Percentiles rank a stretch among this genome's conserved stretches.
These are phyloP conservation scores for Teratosphaeria nubilosa DNA, from an alignment of 2,329 filamentous ascomycete genomes.

Conservation along the genomic window DNA sequence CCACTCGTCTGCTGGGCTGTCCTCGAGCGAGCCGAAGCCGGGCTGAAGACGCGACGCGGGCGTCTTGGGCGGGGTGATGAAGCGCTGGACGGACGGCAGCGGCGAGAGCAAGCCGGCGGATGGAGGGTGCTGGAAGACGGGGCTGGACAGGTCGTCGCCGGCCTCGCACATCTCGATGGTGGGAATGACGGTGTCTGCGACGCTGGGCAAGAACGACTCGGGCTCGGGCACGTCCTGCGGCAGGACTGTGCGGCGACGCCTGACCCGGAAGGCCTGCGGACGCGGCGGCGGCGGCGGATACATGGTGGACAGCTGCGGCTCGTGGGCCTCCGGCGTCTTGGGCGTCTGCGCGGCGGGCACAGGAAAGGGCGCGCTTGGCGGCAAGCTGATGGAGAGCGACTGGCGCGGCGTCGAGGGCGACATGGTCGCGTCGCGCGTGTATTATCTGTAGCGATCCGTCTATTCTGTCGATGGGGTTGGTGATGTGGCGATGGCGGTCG, in stretches of 20 bases:
- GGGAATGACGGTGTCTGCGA: constrained; percentile 30
- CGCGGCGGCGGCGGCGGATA: constrained; percentile 37
- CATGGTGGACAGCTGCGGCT: constrained; percentile 13
- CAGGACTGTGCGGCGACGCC: constrained; percentile 32
- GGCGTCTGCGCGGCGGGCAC: constrained; percentile 36
- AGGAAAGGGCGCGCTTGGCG: constrained; percentile 41
- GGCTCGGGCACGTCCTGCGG: constrained; percentile 4
- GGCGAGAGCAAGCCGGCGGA: constrained; percentile 34
- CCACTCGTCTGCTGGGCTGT: constrained; percentile 21
- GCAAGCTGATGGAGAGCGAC: constrained; percentile 40
- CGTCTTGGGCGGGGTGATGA: constrained; percentile 40
- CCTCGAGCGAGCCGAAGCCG: constrained; percentile 14
- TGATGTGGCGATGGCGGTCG: neutral
- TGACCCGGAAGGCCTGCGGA: constrained; percentile 39
- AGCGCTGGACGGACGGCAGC: constrained; percentile 23
- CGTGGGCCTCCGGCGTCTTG: constrained; percentile 31
- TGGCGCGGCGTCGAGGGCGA: constrained; percentile 30
- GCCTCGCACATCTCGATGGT: constrained; percentile 41
- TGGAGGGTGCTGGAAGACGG: constrained; percentile 17
- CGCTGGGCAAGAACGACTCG: neutral
- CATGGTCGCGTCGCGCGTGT: constrained; percentile 13
- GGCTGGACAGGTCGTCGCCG: constrained; percentile 17
- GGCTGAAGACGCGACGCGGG: constrained; percentile 28
- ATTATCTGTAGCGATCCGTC: neutral
- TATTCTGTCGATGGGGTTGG: neutral